These are phyloP conservation scores for Aspergillus proliferans DNA, from an alignment of 2,329 filamentous ascomycete genomes.

Conservation along the genomic window DNA sequence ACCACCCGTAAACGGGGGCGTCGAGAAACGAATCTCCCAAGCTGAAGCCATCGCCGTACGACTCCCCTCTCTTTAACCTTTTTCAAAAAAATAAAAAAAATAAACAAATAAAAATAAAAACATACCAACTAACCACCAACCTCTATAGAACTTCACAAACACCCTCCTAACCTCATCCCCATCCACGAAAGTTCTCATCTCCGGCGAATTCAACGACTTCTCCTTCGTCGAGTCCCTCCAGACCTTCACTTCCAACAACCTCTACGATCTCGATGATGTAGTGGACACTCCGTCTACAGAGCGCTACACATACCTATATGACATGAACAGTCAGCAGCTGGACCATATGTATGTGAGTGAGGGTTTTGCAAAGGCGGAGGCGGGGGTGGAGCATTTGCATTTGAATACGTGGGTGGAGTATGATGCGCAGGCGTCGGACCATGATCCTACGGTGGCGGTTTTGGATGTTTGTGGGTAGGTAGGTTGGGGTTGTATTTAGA, in stretches of 20 bases:
- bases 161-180: conserved; percentile 53
- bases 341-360: conserved; percentile 65
- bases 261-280: conserved; percentile 58
- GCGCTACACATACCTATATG: conserved; percentile 65
- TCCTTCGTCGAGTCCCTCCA: conserved; percentile 55
- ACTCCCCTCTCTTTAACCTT: conserved; percentile 6
- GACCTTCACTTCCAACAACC: conserved; percentile 50
- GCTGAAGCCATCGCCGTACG: conserved; percentile 53
- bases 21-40: conserved; percentile 53
- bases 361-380: conserved; percentile 38
- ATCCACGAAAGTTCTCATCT: conserved; percentile 53
- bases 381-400: conserved; percentile 57
- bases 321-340: conserved; percentile 63
- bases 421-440: conserved; percentile 56
- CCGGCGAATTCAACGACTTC: conserved; percentile 71
- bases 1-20: conserved; percentile 60
- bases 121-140: not conserved
- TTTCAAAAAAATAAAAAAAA: not conserved
- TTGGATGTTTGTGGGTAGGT: conserved; percentile 51
- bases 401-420: conserved; percentile 62
- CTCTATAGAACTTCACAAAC: conserved; percentile 46
- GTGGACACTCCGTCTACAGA: conserved; percentile 49
- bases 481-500: not conserved
- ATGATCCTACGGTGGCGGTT: conserved; percentile 61
- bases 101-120: not conserved